These are phyloP conservation scores for Cryptococcus hybrid DNA, from an alignment of 1,284 basidiomycete species.

Conservation along the genomic window DNA sequence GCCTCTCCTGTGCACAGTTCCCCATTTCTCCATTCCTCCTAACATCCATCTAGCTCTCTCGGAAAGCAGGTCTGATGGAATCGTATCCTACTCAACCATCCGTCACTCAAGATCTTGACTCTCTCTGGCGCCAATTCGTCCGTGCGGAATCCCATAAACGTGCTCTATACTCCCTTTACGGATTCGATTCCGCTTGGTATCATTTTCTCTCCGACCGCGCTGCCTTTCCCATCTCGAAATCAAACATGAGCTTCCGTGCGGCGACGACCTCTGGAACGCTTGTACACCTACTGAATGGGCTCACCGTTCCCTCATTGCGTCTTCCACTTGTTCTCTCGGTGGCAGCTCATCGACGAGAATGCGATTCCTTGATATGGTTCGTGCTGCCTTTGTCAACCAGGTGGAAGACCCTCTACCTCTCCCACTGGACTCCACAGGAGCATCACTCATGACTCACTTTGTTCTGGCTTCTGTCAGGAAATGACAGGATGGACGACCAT, in stretches of 20 bases:
- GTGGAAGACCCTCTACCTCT: conserved; percentile 1
- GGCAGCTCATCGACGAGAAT: no score
- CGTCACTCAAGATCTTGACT: conserved; percentile 3
- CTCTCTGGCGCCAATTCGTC: conserved; percentile 8
- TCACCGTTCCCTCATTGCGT: conserved; percentile 16
- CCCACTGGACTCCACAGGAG: conserved; percentile 7
- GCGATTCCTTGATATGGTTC: conserved; percentile 20
- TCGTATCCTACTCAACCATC: conserved; percentile 3
- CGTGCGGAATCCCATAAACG: conserved; percentile 7
- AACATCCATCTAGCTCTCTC: not conserved
- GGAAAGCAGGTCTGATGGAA: conserved; percentile 7
- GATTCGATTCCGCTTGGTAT: conserved; percentile 30
- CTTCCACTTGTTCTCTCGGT: not conserved
- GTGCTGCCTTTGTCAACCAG: conserved; percentile 4
- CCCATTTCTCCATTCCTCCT: not conserved
- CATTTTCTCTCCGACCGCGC: conserved; percentile 30
- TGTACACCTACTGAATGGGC: conserved; percentile 25
- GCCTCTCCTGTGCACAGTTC: not conserved
- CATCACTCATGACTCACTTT: conserved; percentile 24
- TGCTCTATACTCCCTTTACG: conserved; percentile 21
- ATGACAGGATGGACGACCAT: conserved; percentile 37
- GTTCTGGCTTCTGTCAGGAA: conserved; percentile 25
- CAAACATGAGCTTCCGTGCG: conserved; percentile 32
- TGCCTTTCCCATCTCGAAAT: conserved; percentile 34
- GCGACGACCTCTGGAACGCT: conserved; percentile 17